Conservation (phyloP, 768 basidiomycete genomes). For the Thelephora ganbajun region DNA sequence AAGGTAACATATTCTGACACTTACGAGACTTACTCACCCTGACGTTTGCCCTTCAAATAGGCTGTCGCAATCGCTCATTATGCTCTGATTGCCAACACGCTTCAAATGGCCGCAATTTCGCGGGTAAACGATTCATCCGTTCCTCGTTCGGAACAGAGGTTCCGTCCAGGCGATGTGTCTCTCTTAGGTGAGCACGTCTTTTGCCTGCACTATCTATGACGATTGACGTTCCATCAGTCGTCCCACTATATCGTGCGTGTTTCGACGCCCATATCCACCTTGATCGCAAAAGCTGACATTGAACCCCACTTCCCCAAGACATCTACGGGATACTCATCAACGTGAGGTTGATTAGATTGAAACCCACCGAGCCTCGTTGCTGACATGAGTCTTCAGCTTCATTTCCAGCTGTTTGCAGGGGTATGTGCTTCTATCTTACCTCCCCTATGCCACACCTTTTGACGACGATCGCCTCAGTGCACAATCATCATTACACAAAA, state of each 20-base stretch:
- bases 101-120: conserved; percentile 14
- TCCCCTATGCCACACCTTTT: background rate
- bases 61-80: conserved; percentile 29
- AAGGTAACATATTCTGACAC: conserved; percentile 31
- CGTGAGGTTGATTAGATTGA: conserved; percentile 3
- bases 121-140: conserved; percentile 19
- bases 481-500: conserved; percentile 19
- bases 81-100: conserved; percentile 19
- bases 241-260: conserved; percentile 18
- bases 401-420: conserved; percentile 16
- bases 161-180: conserved; percentile 41
- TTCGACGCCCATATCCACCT: background rate
- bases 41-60: conserved; percentile 45
- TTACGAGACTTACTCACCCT: conserved; percentile 21
- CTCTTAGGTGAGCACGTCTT: conserved; percentile 30
- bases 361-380: background rate
- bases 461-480: conserved; percentile 8
- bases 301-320: conserved; percentile 21
- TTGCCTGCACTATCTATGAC: background rate
- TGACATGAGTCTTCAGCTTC: conserved; percentile 5
- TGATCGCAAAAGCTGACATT: background rate
- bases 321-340: conserved; percentile 22
- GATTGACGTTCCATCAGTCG: conserved; percentile 9
- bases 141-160: conserved; percentile 24
- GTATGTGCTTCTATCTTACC: conserved; percentile 7